phyloP scores from a whole-genome alignment of 345 rosid species.

The Mallotus nudiflorus region DNA sequence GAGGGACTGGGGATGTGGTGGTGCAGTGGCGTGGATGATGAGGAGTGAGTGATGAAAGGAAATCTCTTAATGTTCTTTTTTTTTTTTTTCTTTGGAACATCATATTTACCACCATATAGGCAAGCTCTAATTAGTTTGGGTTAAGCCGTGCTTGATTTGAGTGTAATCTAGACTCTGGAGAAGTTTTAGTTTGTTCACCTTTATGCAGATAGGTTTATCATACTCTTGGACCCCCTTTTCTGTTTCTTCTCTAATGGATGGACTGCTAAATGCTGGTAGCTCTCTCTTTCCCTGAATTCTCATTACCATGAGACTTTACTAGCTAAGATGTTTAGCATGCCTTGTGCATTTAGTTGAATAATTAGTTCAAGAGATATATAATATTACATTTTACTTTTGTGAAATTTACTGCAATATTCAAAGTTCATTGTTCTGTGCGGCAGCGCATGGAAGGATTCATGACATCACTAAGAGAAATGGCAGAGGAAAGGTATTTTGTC shows the following conservation, averaged over 20 bases:
- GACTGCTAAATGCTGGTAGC: too few relatives aligned
- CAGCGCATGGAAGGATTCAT: constrained; percentile 83
- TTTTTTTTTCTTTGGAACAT: background rate
- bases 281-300: background rate
- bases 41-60: background rate
- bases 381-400: constrained; percentile 8
- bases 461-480: constrained; percentile 69
- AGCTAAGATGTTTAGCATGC: background rate
- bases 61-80: background rate
- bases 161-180: background rate
- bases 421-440: constrained; percentile 29
- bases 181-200: background rate
- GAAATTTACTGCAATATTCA: constrained; percentile 5
- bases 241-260: background rate
- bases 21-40: background rate
- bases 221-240: too few relatives aligned
- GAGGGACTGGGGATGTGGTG: background rate
- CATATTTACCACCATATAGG: too few relatives aligned
- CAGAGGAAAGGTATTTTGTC: constrained; percentile 78
- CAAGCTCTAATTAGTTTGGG: too few relatives aligned
- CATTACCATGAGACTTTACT: background rate
- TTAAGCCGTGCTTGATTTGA: too few relatives aligned
- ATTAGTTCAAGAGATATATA: background rate
- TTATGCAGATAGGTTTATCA: too few relatives aligned
- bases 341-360: background rate